Evolutionary conservation across 257 asterid genomes (phyloP).

Genomic region (Pogostemon cablin): DNA sequence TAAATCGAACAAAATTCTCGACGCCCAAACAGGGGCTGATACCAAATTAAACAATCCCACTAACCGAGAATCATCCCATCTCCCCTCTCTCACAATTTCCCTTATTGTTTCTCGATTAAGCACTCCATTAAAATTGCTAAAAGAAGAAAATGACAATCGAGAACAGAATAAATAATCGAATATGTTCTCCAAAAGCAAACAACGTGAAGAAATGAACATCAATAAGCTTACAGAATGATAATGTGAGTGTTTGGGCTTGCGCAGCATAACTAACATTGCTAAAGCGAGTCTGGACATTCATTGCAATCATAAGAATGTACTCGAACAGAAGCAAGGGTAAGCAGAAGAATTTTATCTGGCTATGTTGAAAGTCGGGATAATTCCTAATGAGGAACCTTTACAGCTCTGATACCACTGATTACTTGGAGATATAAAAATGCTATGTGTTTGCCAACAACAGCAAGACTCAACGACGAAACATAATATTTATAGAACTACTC

Average conservation of each 20-base stretch:
- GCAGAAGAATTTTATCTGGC: too few relatives aligned
- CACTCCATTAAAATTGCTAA: constrained; percentile 30
- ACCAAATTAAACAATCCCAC: constrained; percentile 47
- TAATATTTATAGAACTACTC: too few relatives aligned
- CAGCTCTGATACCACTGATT: too few relatives aligned
- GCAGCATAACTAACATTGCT: constrained; percentile 68
- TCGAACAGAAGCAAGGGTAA: too few relatives aligned
- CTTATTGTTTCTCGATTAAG: constrained; percentile 43
- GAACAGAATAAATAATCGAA: constrained; percentile 39
- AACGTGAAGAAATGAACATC: constrained; percentile 28
- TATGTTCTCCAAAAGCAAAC: constrained; percentile 43
- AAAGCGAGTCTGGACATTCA: constrained; percentile 39
- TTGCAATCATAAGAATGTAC: constrained; percentile 30
- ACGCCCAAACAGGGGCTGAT: constrained; percentile 64
- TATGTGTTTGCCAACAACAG: too few relatives aligned
- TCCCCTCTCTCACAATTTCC: constrained; percentile 55
- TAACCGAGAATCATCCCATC: constrained; percentile 62
- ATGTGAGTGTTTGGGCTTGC: constrained; percentile 54
- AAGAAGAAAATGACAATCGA: constrained; percentile 48
- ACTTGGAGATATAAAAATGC: too few relatives aligned
- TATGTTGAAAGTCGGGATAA: too few relatives aligned
- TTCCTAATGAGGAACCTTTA: too few relatives aligned
- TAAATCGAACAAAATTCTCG: constrained; percentile 52
- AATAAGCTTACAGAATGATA: constrained; percentile 46
- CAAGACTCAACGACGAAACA: too few relatives aligned